phyloP scores from a whole-genome alignment of 495 filamentous ascomycete genomes.

The Penicillium bialowiezense region DNA sequence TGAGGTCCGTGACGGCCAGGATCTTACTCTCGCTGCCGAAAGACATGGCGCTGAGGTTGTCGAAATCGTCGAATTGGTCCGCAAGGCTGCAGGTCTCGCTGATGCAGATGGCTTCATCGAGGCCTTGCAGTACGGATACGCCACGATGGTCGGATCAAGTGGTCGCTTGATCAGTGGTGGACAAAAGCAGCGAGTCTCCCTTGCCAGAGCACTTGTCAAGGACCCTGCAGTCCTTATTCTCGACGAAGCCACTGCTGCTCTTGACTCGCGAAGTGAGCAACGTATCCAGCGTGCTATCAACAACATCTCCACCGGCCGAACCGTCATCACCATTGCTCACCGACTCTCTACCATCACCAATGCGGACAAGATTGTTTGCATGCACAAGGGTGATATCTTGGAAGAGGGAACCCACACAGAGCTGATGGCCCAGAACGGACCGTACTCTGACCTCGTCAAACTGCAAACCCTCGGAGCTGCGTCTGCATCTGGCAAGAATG shows the following conservation, averaged over 20 bases:
- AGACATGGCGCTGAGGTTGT: conserved; percentile 26
- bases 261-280: conserved; percentile 53
- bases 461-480: conserved; percentile 37
- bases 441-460: conserved; percentile 46
- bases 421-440: conserved; percentile 35
- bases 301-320: conserved; percentile 42
- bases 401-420: conserved; percentile 53
- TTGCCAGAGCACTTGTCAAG: conserved; percentile 71
- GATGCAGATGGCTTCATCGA: conserved; percentile 46
- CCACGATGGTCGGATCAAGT: conserved; percentile 51
- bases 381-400: conserved; percentile 52
- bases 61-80: conserved; percentile 38
- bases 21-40: conserved; percentile 31
- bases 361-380: conserved; percentile 66
- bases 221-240: conserved; percentile 78
- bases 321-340: conserved; percentile 49
- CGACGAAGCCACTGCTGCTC: conserved; percentile 71
- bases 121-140: conserved; percentile 47
- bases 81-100: conserved; percentile 38
- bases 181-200: conserved; percentile 63
- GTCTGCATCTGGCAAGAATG: conserved; percentile 21
- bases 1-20: conserved; percentile 33
- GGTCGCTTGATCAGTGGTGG: conserved; percentile 60
- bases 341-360: conserved; percentile 49
- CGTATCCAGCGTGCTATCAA: conserved; percentile 51